phyloP scores from a whole-genome alignment of 495 filamentous ascomycete genomes.

The Acidiella bohemica region DNA sequence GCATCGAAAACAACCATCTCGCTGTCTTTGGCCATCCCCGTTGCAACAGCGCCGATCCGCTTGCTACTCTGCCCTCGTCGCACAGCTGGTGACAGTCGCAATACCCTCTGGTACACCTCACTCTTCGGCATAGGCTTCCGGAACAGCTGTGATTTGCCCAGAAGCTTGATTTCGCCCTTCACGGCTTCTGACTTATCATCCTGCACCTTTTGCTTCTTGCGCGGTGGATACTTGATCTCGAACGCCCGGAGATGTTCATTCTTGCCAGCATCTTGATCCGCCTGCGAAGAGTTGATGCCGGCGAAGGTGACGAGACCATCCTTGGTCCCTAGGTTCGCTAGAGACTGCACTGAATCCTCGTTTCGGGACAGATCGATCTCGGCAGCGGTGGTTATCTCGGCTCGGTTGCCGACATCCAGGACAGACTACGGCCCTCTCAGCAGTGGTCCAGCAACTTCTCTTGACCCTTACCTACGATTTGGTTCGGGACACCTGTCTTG shows the following conservation, averaged over 20 bases:
- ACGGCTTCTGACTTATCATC: constrained; percentile 26
- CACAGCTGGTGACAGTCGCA: constrained; percentile 54
- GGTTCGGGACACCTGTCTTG: constrained; percentile 76
- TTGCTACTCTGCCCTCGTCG: constrained; percentile 31
- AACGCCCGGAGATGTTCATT: constrained; percentile 88
- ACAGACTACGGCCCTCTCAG: constrained; percentile 40
- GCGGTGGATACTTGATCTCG: constrained; percentile 39
- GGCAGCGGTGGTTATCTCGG: constrained; percentile 48
- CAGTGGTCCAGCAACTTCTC: not conserved
- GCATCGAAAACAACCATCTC: constrained; percentile 73
- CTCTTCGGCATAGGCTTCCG: constrained; percentile 36
- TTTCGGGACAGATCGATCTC: constrained; percentile 71
- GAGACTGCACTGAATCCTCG: constrained; percentile 81
- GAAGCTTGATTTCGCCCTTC: constrained; percentile 27
- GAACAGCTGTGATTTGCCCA: constrained; percentile 44
- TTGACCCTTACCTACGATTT: constrained; percentile 50
- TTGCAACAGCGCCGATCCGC: constrained; percentile 60
- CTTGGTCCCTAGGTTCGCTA: constrained; percentile 47
- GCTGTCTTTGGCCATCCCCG: constrained; percentile 53
- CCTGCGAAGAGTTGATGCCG: constrained; percentile 73
- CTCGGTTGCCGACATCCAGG: constrained; percentile 49
- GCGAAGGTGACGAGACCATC: constrained; percentile 48
- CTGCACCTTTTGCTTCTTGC: constrained; percentile 23
- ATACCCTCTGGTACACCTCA: constrained; percentile 66
- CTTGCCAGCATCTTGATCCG: constrained; percentile 55